phyloP scores from a whole-genome alignment of 768 basidiomycete genomes.

The Candolleomyces eurysporus region DNA sequence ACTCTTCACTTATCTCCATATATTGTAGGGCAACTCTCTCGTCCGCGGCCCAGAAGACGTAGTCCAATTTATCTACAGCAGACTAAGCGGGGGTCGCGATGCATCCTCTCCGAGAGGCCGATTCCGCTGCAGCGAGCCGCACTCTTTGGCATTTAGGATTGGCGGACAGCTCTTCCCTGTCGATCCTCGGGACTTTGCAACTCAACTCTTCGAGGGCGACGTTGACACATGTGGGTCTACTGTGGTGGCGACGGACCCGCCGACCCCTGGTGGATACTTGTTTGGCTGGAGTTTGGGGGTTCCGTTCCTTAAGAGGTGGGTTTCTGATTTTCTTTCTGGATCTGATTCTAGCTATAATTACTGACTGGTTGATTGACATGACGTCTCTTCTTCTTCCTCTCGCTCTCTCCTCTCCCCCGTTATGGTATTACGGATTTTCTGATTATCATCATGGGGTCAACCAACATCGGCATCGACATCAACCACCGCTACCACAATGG shows the following conservation, averaged over 20 bases:
- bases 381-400: too few species aligned
- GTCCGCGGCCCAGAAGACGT: constrained; percentile 74
- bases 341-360: neutral
- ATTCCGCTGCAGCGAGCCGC: constrained; percentile 60
- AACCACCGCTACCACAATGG: too few species aligned
- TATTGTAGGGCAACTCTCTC: constrained; percentile 66
- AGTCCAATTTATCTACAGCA: constrained; percentile 41
- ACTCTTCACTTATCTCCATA: neutral
- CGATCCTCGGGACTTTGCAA: constrained; percentile 71
- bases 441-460: too few species aligned
- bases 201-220: constrained; percentile 36
- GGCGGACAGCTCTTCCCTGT: constrained; percentile 68
- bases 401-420: too few species aligned
- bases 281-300: constrained; percentile 79
- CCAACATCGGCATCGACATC: too few species aligned
- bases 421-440: too few species aligned
- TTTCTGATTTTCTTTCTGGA: neutral
- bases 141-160: constrained; percentile 65
- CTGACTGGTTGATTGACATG: neutral
- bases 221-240: constrained; percentile 50
- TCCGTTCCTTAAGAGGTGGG: constrained; percentile 75
- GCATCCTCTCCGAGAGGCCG: neutral
- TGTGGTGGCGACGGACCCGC: constrained; percentile 63
- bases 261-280: constrained; percentile 52
- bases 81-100: too few species aligned